These are phyloP conservation scores for Trichocladium uniseriatum DNA, from an alignment of 495 filamentous ascomycete genomes.

Conservation along the genomic window DNA sequence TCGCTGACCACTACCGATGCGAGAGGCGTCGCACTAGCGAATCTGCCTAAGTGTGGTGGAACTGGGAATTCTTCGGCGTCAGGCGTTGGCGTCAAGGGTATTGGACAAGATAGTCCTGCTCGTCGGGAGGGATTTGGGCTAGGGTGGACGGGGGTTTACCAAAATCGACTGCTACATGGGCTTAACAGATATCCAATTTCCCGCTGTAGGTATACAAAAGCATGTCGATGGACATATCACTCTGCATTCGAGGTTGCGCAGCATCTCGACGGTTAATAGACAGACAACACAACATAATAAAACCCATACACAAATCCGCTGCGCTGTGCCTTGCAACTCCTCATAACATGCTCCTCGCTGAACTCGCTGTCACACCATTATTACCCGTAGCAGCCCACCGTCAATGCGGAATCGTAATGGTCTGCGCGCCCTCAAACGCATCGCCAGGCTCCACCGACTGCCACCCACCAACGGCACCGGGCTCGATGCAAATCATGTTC, in stretches of 20 bases:
- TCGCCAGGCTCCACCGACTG: slow-evolving; percentile 76
- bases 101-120: no score
- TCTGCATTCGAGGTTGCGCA: no score
- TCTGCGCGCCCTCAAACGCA: slow-evolving; percentile 82
- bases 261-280: no score
- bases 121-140: no score
- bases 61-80: neutral
- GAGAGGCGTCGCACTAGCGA: slow-evolving; percentile 23
- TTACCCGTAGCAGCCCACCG: neutral
- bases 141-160: no score
- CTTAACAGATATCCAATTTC: no score
- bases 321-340: neutral
- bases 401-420: slow-evolving; percentile 39
- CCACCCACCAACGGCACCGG: slow-evolving; percentile 74
- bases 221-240: no score
- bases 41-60: neutral
- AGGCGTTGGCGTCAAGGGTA: no score
- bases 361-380: neutral
- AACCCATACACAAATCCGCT: no score
- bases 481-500: slow-evolving; percentile 90
- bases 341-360: slow-evolving; percentile 4
- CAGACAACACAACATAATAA: no score
- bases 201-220: no score
- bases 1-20: slow-evolving; percentile 65
- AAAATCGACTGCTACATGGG: no score